Conservation (phyloP, 805 yeast species). For the Babjeviella inositovora region DNA sequence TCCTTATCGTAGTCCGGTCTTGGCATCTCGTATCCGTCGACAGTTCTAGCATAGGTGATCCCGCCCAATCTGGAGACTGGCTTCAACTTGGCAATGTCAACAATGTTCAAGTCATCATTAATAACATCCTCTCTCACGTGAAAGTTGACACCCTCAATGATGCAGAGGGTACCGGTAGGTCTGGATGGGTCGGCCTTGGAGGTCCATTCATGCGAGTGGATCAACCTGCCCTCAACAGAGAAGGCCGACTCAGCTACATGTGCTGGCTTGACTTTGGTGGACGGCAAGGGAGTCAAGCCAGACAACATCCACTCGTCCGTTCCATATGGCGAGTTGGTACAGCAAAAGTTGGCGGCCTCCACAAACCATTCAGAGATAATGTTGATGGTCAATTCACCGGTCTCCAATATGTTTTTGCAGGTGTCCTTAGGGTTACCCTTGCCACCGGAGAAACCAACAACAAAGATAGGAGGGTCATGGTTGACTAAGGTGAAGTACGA, state of each 20-base stretch:
- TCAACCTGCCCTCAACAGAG: slow-evolving; percentile 35
- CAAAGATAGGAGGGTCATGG: slow-evolving; percentile 43
- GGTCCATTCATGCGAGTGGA: slow-evolving; percentile 23
- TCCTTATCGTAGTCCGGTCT: slow-evolving; percentile 20
- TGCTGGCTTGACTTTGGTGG: slow-evolving; percentile 29
- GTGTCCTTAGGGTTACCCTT: slow-evolving; percentile 29
- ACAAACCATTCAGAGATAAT: slow-evolving; percentile 47
- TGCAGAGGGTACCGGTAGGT: slow-evolving; percentile 18
- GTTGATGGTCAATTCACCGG: slow-evolving; percentile 37
- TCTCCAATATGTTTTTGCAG: slow-evolving; percentile 25
- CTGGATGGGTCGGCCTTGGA: slow-evolving; percentile 17
- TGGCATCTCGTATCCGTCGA: slow-evolving; percentile 25
- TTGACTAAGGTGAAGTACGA: slow-evolving; percentile 31
- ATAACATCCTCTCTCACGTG: slow-evolving; percentile 40
- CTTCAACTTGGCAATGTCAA: slow-evolving; percentile 29
- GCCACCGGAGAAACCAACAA: slow-evolving; percentile 27
- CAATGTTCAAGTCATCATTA: slow-evolving; percentile 15
- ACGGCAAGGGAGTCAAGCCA: slow-evolving; percentile 31
- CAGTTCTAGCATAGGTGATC: slow-evolving; percentile 24
- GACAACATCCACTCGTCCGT: slow-evolving; percentile 38
- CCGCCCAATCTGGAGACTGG: slow-evolving; percentile 44
- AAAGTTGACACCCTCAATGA: slow-evolving; percentile 40
- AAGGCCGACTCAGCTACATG: slow-evolving; percentile 50
- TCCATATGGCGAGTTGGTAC: slow-evolving; percentile 26
- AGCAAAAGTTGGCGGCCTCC: slow-evolving; percentile 42